These are phyloP conservation scores for Bocquillonia castaneifolia DNA, from an alignment of 441 rosid species.

Conservation along the genomic window DNA sequence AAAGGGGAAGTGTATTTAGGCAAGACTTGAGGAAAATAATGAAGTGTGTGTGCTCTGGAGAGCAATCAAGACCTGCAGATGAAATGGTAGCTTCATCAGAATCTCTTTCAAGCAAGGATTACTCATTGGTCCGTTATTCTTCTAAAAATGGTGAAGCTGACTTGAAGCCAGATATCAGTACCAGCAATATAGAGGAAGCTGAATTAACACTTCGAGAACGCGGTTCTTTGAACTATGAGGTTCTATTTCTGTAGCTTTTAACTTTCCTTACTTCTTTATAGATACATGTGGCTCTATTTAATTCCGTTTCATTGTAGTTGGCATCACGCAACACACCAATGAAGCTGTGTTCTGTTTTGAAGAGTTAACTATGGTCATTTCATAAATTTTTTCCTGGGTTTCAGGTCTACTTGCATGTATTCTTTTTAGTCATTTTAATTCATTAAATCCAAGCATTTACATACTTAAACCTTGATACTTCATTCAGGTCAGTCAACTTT, in stretches of 20 bases:
- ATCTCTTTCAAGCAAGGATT: slow-evolving; percentile 39
- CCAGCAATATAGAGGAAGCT: slow-evolving; percentile 75
- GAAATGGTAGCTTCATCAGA: slow-evolving; percentile 51
- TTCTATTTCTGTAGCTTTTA: slow-evolving; percentile 22
- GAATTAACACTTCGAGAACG: slow-evolving; percentile 79
- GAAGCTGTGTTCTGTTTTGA: neutral
- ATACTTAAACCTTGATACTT: neutral
- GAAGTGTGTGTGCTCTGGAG: slow-evolving; percentile 66
- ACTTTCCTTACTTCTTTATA: neutral
- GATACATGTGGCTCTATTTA: neutral
- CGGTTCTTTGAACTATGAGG: slow-evolving; percentile 78
- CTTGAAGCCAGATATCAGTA: slow-evolving; percentile 41
- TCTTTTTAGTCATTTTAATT: neutral
- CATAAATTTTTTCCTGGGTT: neutral
- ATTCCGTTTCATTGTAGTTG: neutral
- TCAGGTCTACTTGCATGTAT: neutral
- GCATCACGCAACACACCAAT: neutral
- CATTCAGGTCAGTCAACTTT: neutral
- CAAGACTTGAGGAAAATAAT: slow-evolving; percentile 45
- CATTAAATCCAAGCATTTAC: neutral
- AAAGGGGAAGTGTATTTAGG: slow-evolving; percentile 28
- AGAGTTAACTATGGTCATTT: neutral
- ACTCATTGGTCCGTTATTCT: slow-evolving; percentile 40
- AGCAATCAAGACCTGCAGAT: slow-evolving; percentile 40
- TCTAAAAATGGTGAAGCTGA: slow-evolving; percentile 43